A percentile compares a stretch with the other conserved stretches of the same genome.
Evolutionary conservation across 495 filamentous ascomycete genomes (phyloP).

Genomic region (Thozetella sp.): DNA sequence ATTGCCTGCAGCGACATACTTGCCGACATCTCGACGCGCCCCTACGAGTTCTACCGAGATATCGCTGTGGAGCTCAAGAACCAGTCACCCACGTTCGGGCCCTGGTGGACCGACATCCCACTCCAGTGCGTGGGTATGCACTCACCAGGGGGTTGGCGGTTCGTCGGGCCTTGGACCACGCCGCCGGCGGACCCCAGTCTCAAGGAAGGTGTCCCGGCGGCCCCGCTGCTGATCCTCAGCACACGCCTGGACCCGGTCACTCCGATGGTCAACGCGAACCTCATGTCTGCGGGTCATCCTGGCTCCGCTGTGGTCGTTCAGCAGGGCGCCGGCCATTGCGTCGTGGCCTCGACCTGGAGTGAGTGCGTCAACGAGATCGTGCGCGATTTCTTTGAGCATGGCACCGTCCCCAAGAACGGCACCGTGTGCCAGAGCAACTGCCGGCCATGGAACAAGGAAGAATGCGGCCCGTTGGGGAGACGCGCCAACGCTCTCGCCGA

Average conservation of each 20-base stretch:
- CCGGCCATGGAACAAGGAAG: background rate
- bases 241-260: slow-evolving; percentile 30
- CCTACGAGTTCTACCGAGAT: background rate
- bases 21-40: no score
- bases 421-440: slow-evolving; percentile 11
- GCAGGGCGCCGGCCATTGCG: slow-evolving; percentile 25
- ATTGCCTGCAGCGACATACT: background rate
- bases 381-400: slow-evolving; percentile 21
- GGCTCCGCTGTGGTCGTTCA: slow-evolving; percentile 26
- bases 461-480: background rate
- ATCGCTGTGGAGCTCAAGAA: background rate
- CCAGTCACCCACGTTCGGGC: background rate
- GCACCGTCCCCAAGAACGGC: slow-evolving; percentile 22
- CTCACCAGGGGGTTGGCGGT: slow-evolving; percentile 17
- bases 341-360: slow-evolving; percentile 16
- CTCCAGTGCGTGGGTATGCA: background rate
- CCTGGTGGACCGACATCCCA: background rate
- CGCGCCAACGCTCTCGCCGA: background rate
- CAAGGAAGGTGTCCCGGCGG: slow-evolving; percentile 7
- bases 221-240: slow-evolving; percentile 30
- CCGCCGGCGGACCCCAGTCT: background rate
- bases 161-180: slow-evolving; percentile 25
- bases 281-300: slow-evolving; percentile 20
- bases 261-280: slow-evolving; percentile 24
- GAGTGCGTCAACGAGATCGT: slow-evolving; percentile 20